These are phyloP conservation scores for Stenogyne calaminthoides DNA, from an alignment of 305 asterid species.

Conservation along the genomic window DNA sequence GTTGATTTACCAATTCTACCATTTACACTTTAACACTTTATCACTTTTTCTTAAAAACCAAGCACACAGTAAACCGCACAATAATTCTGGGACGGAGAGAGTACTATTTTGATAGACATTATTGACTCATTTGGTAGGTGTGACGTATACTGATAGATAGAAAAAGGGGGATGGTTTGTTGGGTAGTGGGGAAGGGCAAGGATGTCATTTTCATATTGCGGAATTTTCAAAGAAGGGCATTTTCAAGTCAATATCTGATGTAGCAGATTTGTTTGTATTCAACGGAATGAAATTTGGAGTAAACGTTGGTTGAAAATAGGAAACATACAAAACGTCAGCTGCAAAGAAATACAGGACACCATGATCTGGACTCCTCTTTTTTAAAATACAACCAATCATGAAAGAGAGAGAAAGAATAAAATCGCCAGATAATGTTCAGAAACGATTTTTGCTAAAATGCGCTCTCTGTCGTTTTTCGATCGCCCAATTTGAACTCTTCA, in stretches of 20 bases:
- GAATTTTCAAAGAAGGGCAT: background rate
- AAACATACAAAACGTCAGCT: constrained; percentile 24
- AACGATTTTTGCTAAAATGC: constrained; percentile 9
- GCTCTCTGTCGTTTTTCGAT: constrained; percentile 20
- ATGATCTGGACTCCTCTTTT: constrained; percentile 14
- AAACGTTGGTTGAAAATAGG: constrained; percentile 17
- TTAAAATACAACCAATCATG: background rate
- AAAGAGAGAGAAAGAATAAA: background rate
- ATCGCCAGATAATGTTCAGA: too few species aligned
- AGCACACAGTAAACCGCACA: too few species aligned
- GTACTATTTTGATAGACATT: too few species aligned
- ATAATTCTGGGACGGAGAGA: too few species aligned
- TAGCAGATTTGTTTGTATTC: constrained; percentile 26
- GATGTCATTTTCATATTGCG: background rate
- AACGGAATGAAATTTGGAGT: constrained; percentile 37
- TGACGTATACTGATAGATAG: too few species aligned
- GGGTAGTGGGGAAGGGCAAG: background rate
- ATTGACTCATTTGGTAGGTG: too few species aligned
- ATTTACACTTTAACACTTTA: too few species aligned
- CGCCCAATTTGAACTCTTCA: constrained; percentile 20
- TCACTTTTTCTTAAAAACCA: too few species aligned
- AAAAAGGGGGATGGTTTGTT: background rate
- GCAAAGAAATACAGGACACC: constrained; percentile 18
- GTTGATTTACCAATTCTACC: too few species aligned
- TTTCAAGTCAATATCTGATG: constrained; percentile 29